Conservation (phyloP, 2,329 filamentous ascomycete genomes). For the Fusarium brachygibbosum region DNA sequence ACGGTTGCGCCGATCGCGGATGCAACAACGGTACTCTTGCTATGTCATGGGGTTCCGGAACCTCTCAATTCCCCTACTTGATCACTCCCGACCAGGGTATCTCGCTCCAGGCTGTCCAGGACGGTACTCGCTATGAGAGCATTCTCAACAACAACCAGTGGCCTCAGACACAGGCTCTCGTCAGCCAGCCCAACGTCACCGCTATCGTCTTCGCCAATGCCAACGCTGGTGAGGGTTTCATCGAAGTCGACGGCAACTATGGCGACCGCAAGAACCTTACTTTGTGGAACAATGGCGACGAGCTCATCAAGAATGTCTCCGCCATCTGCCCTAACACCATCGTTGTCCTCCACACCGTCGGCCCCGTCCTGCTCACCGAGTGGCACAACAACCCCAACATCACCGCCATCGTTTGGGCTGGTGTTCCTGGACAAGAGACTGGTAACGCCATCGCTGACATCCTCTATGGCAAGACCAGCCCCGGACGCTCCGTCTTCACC, state of each 20-base stretch:
- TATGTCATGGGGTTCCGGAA: slow-evolving; percentile 85
- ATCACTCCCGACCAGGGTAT: slow-evolving; percentile 80
- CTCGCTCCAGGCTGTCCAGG: slow-evolving; percentile 70
- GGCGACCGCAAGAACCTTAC: slow-evolving; percentile 95
- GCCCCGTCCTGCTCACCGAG: slow-evolving; percentile 81
- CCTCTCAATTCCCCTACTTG: slow-evolving; percentile 80
- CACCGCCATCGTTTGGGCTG: slow-evolving; percentile 86
- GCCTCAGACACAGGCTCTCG: slow-evolving; percentile 71
- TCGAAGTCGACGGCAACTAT: slow-evolving; percentile 82
- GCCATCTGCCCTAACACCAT: slow-evolving; percentile 87
- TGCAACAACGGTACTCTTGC: slow-evolving; percentile 73
- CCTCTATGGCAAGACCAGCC: slow-evolving; percentile 85
- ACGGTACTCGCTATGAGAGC: slow-evolving; percentile 73
- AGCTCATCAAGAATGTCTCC: slow-evolving; percentile 84
- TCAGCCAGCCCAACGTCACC: slow-evolving; percentile 73
- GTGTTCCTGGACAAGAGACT: slow-evolving; percentile 85
- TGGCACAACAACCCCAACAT: slow-evolving; percentile 83
- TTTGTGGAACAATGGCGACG: slow-evolving; percentile 86
- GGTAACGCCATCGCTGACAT: slow-evolving; percentile 84
- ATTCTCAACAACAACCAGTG: slow-evolving; percentile 75
- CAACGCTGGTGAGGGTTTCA: slow-evolving; percentile 87
- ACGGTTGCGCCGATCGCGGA: slow-evolving; percentile 79
- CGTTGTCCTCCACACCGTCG: slow-evolving; percentile 88
- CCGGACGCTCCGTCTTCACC: slow-evolving; percentile 84
- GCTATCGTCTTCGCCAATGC: slow-evolving; percentile 93